These are phyloP conservation scores for Rhazya stricta DNA, from an alignment of 257 asterid genomes.

Conservation along the genomic window DNA sequence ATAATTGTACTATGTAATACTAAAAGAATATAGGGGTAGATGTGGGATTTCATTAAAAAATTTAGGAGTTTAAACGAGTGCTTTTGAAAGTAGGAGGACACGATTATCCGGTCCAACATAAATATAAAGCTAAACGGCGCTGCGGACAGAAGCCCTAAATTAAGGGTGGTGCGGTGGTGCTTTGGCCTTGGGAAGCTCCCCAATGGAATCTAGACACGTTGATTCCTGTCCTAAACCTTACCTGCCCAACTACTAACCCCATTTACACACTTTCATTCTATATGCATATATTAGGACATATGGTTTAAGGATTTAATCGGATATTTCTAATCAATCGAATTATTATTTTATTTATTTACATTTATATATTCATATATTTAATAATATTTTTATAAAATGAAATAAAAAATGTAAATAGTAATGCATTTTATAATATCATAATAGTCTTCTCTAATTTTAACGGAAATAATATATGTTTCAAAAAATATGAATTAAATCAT, in stretches of 20 bases:
- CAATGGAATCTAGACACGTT: conserved; percentile 34
- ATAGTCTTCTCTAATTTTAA: too few species aligned
- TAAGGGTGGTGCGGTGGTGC: conserved; percentile 12
- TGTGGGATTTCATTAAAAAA: neutral
- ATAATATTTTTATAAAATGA: too few species aligned
- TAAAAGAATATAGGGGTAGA: neutral
- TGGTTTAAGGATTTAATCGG: too few species aligned
- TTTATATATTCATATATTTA: too few species aligned
- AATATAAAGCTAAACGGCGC: conserved; percentile 36
- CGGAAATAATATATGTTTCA: too few species aligned
- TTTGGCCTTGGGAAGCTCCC: conserved; percentile 25
- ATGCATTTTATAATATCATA: too few species aligned
- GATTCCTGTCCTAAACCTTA: conserved; percentile 9
- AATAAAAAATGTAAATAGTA: too few species aligned
- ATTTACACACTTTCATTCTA: too few species aligned
- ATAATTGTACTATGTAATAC: neutral
- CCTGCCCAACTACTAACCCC: neutral
- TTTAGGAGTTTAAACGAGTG: neutral
- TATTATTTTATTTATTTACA: too few species aligned
- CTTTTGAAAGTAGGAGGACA: neutral
- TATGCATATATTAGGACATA: too few species aligned
- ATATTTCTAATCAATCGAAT: too few species aligned
- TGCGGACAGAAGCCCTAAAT: conserved; percentile 23
- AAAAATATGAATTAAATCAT: too few species aligned
- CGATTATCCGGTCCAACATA: conserved; percentile 6